Percentiles rank a stretch among this genome's conserved stretches.
Evolutionary conservation across 139 green algal species (phyloP).

Genomic region (Picochlorum sp.): DNA sequence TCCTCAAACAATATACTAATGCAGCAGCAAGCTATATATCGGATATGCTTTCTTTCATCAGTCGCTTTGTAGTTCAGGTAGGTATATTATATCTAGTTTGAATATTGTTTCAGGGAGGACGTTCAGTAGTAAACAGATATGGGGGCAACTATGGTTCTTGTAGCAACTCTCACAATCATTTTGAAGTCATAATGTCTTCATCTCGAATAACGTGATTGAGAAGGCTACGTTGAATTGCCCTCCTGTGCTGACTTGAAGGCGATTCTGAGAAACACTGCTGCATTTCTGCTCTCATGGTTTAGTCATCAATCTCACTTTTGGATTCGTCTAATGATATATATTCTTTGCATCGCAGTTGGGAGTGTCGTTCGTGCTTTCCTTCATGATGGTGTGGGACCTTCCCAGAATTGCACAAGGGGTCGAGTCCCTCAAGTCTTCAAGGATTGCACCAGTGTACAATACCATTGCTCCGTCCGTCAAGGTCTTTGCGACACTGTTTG

Average conservation of each 20-base stretch:
- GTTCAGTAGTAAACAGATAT: constrained; percentile 5
- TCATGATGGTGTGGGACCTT: constrained; percentile 92
- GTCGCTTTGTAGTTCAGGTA: constrained; percentile 75
- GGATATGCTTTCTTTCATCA: constrained; percentile 61
- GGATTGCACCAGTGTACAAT: constrained; percentile 71
- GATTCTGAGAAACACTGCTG: constrained; percentile 25
- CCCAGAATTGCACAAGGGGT: constrained; percentile 63
- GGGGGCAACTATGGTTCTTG: background rate
- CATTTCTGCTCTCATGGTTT: no score
- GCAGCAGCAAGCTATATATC: constrained; percentile 67
- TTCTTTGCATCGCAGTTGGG: constrained; percentile 46
- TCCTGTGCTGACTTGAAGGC: constrained; percentile 18
- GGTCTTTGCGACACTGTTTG: constrained; percentile 79
- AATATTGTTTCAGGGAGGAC: background rate
- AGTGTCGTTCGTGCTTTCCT: constrained; percentile 81
- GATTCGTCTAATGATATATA: background rate
- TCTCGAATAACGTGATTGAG: background rate
- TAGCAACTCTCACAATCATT: background rate
- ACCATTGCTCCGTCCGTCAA: constrained; percentile 77
- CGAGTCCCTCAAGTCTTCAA: constrained; percentile 43
- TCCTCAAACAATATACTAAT: constrained; percentile 80
- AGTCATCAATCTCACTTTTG: no score
- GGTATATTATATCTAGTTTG: background rate
- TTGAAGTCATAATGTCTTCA: background rate
- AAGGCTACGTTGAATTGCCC: background rate